Percentiles rank a stretch among this genome's conserved stretches.
Evolutionary conservation across 129 eudicot genomes (phyloP).

Genomic region (Solidago caesia): DNA sequence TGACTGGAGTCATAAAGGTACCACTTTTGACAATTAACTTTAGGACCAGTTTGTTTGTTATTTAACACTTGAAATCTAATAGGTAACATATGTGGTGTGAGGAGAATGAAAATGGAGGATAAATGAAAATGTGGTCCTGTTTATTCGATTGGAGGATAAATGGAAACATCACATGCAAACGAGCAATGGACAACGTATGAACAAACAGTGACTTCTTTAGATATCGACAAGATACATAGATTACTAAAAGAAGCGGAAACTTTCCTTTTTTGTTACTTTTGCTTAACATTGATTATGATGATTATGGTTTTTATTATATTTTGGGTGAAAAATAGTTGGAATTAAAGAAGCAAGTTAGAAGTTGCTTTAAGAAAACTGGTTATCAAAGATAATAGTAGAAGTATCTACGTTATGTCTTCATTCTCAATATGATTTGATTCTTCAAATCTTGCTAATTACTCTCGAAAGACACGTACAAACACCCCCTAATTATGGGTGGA

Average conservation of each 20-base stretch:
- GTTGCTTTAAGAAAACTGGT: background rate
- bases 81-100: constrained; percentile 18
- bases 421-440: background rate
- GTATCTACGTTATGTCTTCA: background rate
- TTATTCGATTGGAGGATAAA: constrained; percentile 4
- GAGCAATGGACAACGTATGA: background rate
- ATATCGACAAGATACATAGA: background rate
- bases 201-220: background rate
- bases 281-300: background rate
- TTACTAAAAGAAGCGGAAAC: background rate
- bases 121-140: background rate
- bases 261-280: background rate
- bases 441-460: background rate
- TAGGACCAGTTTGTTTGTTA: background rate
- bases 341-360: background rate
- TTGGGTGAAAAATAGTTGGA: background rate
- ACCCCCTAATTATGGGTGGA: background rate
- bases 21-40: background rate
- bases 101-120: background rate
- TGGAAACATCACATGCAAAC: background rate
- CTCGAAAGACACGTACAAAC: background rate
- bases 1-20: constrained; percentile 94
- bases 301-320: background rate
- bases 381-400: background rate
- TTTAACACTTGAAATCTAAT: constrained; percentile 7